Evolutionary conservation across 352 stramenopile species (phyloP), one percentile per base, ranked within the genome.

Genomic region (Globisporangium ultimum): DNA sequence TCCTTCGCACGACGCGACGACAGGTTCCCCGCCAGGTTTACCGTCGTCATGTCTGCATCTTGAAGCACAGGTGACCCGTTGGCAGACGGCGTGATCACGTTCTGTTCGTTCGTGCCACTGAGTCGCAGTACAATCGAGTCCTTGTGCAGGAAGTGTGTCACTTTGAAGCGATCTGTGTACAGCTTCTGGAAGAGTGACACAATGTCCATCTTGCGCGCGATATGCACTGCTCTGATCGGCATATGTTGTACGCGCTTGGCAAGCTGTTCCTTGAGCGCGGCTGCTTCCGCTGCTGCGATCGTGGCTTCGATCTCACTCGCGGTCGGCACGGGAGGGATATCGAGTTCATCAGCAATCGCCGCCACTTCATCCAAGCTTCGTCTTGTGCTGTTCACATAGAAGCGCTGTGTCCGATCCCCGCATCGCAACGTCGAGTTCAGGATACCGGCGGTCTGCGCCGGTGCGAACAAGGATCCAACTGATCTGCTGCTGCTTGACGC

Each of bases 171-270:
- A 60, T 95, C 82, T 40, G 82, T 91, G 68, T 92, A 96, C 38
- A 94, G 74, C 63, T 90, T 91, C 71, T 91, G 76, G 67, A 94
- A 96, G 57, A 96, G 80, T 38, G 71, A 73, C 34, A 85, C 70
- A 55, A 93, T 91, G 70, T 96, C 83, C 76, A 94, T 92, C 70
- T 93, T 91, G 40, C 84, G 82, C 22, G 84, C 84, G 46, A 93
- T 66, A 61, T 94, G 84, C 49, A 94, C 80, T 15, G 87, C 84
- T 49, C 84, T 79, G 43, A 94, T 91, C 13, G 78, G 80, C 84
- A 63, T 56, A 28, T 63, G 57, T 36, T 58, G 77, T 48, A 91
- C 67, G 52, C 60, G 66, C 65, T 84, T 87, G 18, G 63, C 66
- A 49, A 79, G 62, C 48, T 71, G 55, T 24, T 73, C 64, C 22